Conservation (phyloP, 805 yeast species). For the Starmerella lactis-condensi region DNA sequence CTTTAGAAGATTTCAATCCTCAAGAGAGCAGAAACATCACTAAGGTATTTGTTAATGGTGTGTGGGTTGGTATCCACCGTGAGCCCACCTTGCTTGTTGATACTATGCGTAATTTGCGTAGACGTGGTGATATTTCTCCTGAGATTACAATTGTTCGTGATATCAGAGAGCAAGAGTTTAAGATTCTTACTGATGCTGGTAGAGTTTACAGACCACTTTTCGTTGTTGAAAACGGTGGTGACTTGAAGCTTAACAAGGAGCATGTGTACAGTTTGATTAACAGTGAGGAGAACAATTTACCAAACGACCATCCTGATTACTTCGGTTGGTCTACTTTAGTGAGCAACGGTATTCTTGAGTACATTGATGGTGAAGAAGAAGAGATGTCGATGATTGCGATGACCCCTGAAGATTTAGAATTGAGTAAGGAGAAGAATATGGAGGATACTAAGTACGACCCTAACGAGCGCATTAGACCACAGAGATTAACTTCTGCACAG, state of each 20-base stretch:
- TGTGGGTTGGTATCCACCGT: constrained; percentile 97
- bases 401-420: constrained; percentile 91
- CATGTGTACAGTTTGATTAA: constrained; percentile 57
- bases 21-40: constrained; percentile 80
- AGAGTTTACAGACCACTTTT: constrained; percentile 94
- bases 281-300: constrained; percentile 29
- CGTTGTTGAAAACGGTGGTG: constrained; percentile 76
- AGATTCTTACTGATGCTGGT: constrained; percentile 95
- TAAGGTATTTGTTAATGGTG: constrained; percentile 92
- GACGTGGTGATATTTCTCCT: constrained; percentile 87
- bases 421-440: constrained; percentile 22
- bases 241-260: constrained; percentile 65
- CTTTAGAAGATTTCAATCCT: constrained; percentile 87
- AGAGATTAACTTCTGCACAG: constrained; percentile 40
- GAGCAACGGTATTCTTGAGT: constrained; percentile 76
- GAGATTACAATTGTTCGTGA: constrained; percentile 95
- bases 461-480: constrained; percentile 70
- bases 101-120: constrained; percentile 75
- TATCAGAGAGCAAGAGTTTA: constrained; percentile 88
- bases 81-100: constrained; percentile 85
- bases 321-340: constrained; percentile 78
- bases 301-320: constrained; percentile 32
- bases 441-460: constrained; percentile 22
- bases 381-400: constrained; percentile 96
- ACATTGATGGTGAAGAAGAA: constrained; percentile 97